Evolutionary conservation across 2,329 filamentous ascomycete species (phyloP), one percentile per base, ranked within the genome.

Genomic region (Rhinocladiella similis): DNA sequence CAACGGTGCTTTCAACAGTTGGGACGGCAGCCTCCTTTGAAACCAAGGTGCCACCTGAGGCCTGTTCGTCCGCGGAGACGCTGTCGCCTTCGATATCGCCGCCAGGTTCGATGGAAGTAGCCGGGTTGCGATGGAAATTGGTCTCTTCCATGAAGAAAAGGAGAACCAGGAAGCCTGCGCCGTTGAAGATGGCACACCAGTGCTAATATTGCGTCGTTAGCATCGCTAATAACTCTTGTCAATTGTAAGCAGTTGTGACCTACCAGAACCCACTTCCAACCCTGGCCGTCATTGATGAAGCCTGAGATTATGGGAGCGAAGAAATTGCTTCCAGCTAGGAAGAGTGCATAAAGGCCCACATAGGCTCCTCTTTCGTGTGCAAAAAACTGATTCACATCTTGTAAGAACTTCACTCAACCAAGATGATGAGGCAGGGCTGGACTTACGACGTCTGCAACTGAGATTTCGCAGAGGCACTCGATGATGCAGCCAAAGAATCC

Each of bases 401-500:
- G 13, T 42, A 16, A 42, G 2, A 7, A 27, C 7, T 4, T 27
- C 3, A 27, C 25, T 7, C 7, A 7, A 7, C 25, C 7, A 27
- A 27, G 3, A 27, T 27, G 25, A 27, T 4, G 25, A 27, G 25
- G 25, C 7, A 27, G 25, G 7, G 6, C 39, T n/a, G 2, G 39
- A 42, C 39, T 42, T 42, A 42, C 39, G 4, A 43, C 16, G n/a
- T 79, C 76, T 1, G 74, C 71, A 3, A 78, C 70, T 2, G 72
- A 75, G 13, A 78, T 73, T 59, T 78, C 78, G 14, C 72, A 73
- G 10, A 81, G 63, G 7, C 73, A 74, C 60, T 80, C 78, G n/a
- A 79, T 73, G 0, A 78, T 77, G 1, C 77, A 72, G n/a, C 69
- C 71, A 27, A 77, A 73, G 57, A 80, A 75, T 1, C 78, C 78